Evolutionary conservation across 2,329 filamentous ascomycete species (phyloP), one percentile per base, ranked within the genome.

Genomic region (Tolypocladium paradoxum): DNA sequence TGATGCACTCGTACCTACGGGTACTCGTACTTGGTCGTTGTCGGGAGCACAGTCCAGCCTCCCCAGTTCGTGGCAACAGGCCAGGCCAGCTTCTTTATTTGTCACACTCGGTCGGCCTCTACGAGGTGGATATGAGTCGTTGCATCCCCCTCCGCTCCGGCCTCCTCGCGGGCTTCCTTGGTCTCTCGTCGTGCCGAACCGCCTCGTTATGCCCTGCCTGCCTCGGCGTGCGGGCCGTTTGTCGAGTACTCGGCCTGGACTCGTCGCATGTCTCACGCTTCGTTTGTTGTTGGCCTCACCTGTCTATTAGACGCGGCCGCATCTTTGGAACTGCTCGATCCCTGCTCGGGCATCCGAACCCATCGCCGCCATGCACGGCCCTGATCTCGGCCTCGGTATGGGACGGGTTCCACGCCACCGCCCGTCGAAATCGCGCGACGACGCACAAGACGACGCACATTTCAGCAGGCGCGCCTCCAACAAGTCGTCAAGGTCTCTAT

Each of bases 381-480:
- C 50, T 29, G 7, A 6, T 6, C 31, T 31, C 22, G 34, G 38
- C 4, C n/a, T 52, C 46, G 43, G 22, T 35, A 48, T 49, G 20
- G 49, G 45, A 20, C 49, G 36, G 18, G 12, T 20, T 37, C 33
- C 38, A 4, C 12, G 14, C 24, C 50, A 54, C n/a, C 46, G 50
- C 24, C 38, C 50, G 33, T 46, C 50, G n/a, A 45, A 40, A 8
- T 54, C n/a, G n/a, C n/a, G n/a, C n/a, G n/a, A n/a, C n/a, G n/a
- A n/a, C n/a, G n/a, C n/a, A n/a, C n/a, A 20, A 27, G 38, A 54
- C n/a, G 33, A 40, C 20, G 7, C 34, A 22, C 18, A 34, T 11
- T 18, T n/a, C 18, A 29, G 16, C 8, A n/a, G 40, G 16, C 27
- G 48, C 20, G n/a, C 33, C 22, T 35, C 29, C 6, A 38, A 49